A percentile compares a stretch with the other conserved stretches of the same genome.
These are phyloP conservation scores for Salmacisia buchloeana DNA, from an alignment of 1,284 basidiomycete species.

Conservation along the genomic window DNA sequence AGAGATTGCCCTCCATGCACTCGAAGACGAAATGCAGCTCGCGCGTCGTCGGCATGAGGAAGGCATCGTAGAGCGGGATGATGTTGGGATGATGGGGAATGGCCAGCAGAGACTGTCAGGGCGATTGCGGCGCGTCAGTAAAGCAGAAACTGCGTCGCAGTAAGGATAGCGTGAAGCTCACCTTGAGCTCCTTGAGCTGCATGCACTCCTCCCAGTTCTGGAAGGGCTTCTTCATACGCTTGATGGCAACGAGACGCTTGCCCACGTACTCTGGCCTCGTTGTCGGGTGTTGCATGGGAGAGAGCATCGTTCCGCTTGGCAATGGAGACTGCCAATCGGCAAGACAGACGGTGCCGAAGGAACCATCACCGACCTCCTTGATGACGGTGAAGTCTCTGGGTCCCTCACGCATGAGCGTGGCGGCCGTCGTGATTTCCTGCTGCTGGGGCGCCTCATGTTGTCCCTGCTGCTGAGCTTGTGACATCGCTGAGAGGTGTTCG, in stretches of 20 bases:
- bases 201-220: slow-evolving; percentile 95
- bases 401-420: slow-evolving; percentile 40
- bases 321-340: slow-evolving; percentile 98
- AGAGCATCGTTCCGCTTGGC: slow-evolving; percentile 45
- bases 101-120: slow-evolving; percentile 74
- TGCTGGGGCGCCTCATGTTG: background rate
- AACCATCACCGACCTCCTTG: slow-evolving; percentile 45
- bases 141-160: background rate
- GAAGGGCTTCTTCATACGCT: slow-evolving; percentile 97
- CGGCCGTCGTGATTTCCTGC: slow-evolving; percentile 33
- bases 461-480: background rate
- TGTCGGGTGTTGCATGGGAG: slow-evolving; percentile 53
- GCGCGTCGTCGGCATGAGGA: slow-evolving; percentile 82
- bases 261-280: slow-evolving; percentile 89
- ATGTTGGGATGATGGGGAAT: slow-evolving; percentile 95
- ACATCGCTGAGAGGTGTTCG: too few species aligned
- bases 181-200: slow-evolving; percentile 91
- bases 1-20: slow-evolving; percentile 99
- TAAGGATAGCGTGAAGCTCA: slow-evolving; percentile 51
- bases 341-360: slow-evolving; percentile 88
- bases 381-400: slow-evolving; percentile 44
- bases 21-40: slow-evolving; percentile 99
- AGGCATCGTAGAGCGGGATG: slow-evolving; percentile 98
- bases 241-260: slow-evolving; percentile 91
- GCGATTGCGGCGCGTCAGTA: background rate